Evolutionary conservation across 331 rosid genomes (phyloP), one percentile per base, ranked within the genome.

Genomic region (Acacia pycnantha): DNA sequence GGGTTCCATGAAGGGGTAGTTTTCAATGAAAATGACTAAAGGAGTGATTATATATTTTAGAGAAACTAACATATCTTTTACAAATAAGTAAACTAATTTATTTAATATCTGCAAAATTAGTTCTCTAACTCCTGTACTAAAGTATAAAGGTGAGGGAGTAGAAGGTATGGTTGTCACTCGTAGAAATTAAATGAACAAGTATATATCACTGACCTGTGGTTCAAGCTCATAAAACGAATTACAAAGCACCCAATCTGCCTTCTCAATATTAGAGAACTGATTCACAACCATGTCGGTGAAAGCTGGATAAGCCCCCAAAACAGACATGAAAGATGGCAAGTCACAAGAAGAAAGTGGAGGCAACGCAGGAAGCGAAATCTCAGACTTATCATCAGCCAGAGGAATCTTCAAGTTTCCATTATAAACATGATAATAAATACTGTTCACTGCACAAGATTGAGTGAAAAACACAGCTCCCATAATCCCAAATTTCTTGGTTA

Each of bases 401-500:
- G 87, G 89, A 22, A 85, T 54, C 26, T 21, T 33, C 16, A 91
- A 26, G 4, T 75, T 74, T 18, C 88, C 88, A 4, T 56, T 11
- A 0, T 82, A 61, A 4, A 70, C 85, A 78, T 87, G 90, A 76
- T 77, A 81, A 64, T 86, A 86, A 37, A 91, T 82, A 59, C 37
- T 81, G 80, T 47, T 59, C 1, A 88, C 93, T 5, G 18, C 82
- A 86, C 82, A 80, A 11, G 83, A 82, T 82, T 91, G 92, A 24
- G 97, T 86, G 51, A 91, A 85, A 48, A 82, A 88, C 33, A 22
- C 18, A 59, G 79, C 91, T 11, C 87, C 83, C 73, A 35, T 27
- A 1, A 90, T 14, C n/a, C 88, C 83, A 67, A 85, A 83, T 33
- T 64, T 82, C 62, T 88, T 86, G 11, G 92, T 84, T 54, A 93